Conservation (phyloP, 2,329 filamentous ascomycete species). For the Colletotrichum trifolii region DNA sequence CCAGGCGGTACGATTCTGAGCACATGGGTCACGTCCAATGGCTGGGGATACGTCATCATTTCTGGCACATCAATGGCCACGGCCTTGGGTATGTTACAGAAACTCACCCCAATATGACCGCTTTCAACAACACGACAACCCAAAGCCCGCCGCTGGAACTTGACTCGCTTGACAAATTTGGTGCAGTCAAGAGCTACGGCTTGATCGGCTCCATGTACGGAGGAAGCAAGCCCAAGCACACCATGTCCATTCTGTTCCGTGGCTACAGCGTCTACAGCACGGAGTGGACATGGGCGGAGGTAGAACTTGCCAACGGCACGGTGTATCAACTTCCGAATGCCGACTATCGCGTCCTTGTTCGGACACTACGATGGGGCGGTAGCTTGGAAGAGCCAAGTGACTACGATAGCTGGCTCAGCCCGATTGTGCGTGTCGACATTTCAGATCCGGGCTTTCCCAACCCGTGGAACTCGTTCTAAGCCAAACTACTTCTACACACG, state of each 20-base stretch:
- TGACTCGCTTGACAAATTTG: constrained; percentile 18
- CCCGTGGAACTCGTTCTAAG: constrained; percentile 19
- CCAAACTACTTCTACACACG: too few species aligned
- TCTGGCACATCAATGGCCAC: constrained; percentile 33
- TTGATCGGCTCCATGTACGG: constrained; percentile 23
- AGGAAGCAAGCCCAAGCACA: constrained; percentile 14
- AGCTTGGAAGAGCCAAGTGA: constrained; percentile 4
- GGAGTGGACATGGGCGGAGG: constrained; percentile 26
- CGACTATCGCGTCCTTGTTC: constrained; percentile 28
- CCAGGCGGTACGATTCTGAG: constrained; percentile 29
- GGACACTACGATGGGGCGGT: constrained; percentile 18
- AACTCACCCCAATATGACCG: background rate
- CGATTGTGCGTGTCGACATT: constrained; percentile 21
- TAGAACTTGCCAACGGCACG: constrained; percentile 23
- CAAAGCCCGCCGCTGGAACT: constrained; percentile 8
- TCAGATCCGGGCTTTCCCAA: constrained; percentile 23
- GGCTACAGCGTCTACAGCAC: constrained; percentile 22
- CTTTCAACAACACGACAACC: background rate
- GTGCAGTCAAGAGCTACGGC: constrained; percentile 24
- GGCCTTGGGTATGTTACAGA: constrained; percentile 8
- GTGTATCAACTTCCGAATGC: constrained; percentile 30
- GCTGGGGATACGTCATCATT: constrained; percentile 30
- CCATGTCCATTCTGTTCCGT: constrained; percentile 14
- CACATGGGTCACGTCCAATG: constrained; percentile 30
- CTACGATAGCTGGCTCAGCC: constrained; percentile 34